Base-by-base conservation (phyloP, 2,329 filamentous ascomycete species). In the Botrytis fragariae region DNA sequence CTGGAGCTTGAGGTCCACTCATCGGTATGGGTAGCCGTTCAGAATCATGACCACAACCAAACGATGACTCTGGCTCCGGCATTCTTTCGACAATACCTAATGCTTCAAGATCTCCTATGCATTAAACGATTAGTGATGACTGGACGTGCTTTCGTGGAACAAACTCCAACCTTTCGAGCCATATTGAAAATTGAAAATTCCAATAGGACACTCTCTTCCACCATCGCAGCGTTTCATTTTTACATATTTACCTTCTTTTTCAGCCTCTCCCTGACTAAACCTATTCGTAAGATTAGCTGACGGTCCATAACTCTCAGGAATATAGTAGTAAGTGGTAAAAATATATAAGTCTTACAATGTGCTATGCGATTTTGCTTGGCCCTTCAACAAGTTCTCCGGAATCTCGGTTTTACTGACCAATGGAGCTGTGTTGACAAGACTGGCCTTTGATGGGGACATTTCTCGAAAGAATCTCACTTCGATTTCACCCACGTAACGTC, bases 141-240 rank as follows among this genome's bases (percentile, higher is more conserved):
- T 42, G 10, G 32, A 60, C 9, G 14, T 8, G 35, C 12, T 37
- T 32, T 29, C 3, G 1, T 14, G 48, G 48, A 32, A 54, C 6
- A n/a, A 37, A 18, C 12, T 29, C 8, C 5, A 61, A 69, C 54
- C 39, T 54, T n/a, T 69, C 35, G 71, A 69, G 7, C 54, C 39
- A 35, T 72, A 51, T 35, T 39, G 22, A 25, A 69, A 69, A 20
- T 72, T 32, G 51, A 68, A 72, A 10, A 72, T 72, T 10, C 29
- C 51, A 48, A 72, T 68, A 25, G 62, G 70, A 32, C 59, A 72
- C 9, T 60, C 29, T 22, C 3, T 8, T 5, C 51, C 37, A 16
- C 8, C 48, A 42, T 45, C 32, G 14, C 10, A 35, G 12, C 18
- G 45, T 44, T 18, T 25, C 39, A 1, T 44, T 2, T 3, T 29